Percentiles rank a stretch among this genome's conserved stretches.
Conservation (phyloP, 2,329 filamentous ascomycete species). For the Stagonosporopsis cucurbitacearum region DNA sequence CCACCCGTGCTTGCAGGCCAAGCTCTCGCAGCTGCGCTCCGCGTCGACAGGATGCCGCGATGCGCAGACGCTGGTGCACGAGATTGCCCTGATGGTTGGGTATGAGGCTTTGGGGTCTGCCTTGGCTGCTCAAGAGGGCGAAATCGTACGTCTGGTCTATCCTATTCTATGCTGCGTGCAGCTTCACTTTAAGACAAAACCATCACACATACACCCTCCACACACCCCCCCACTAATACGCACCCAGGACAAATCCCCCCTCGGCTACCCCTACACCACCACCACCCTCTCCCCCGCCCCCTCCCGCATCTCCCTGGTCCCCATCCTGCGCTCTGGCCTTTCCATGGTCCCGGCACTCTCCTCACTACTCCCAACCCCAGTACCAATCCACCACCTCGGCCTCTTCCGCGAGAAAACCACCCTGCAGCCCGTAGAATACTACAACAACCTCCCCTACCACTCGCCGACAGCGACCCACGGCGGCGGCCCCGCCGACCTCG, state of each 20-base stretch:
- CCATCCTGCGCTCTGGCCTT: conserved; percentile 89
- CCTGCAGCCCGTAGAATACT: conserved; percentile 92
- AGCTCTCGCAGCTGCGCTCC: conserved; percentile 88
- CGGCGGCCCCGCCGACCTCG: conserved; percentile 62
- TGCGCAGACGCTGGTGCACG: conserved; percentile 81
- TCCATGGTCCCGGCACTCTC: conserved; percentile 90
- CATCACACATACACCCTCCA: neutral
- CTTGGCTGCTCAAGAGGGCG: conserved; percentile 63
- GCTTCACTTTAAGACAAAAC: neutral
- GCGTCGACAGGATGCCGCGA: conserved; percentile 72
- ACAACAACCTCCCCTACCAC: conserved; percentile 92
- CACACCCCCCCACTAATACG: conserved; percentile 1
- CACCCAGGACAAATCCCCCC: conserved; percentile 73
- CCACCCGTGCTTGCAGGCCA: conserved; percentile 86
- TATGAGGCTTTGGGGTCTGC: conserved; percentile 77
- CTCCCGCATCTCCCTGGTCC: conserved; percentile 77
- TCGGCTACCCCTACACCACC: conserved; percentile 77
- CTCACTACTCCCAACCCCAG: conserved; percentile 78
- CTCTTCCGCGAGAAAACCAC: conserved; percentile 90
- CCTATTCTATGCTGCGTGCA: too few species aligned
- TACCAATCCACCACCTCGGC: conserved; percentile 90
- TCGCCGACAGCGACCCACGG: conserved; percentile 53
- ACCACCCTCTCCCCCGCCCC: conserved; percentile 69
- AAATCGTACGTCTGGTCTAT: conserved; percentile 64
- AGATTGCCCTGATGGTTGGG: conserved; percentile 82